Evolutionary conservation across 2,329 filamentous ascomycete genomes (phyloP).

Genomic region (Monosporascus sp.): DNA sequence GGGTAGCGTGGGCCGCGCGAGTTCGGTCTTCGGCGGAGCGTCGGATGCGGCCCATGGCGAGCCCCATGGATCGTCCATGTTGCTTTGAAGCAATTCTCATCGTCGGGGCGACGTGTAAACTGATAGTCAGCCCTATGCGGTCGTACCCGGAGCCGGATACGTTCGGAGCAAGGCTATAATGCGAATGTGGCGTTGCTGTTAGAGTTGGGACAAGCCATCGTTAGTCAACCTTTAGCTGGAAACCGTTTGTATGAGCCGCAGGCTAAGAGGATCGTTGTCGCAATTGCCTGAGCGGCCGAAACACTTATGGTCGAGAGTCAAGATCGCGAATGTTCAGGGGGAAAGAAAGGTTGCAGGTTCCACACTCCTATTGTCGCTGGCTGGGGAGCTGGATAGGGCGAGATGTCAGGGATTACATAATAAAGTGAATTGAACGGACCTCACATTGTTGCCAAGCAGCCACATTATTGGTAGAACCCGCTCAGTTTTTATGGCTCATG

Average conservation of each 20-base stretch:
- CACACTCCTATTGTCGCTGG: neutral
- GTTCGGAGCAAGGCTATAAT: neutral
- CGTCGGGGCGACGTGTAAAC: slow-evolving; percentile 12
- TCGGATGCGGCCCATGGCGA: slow-evolving; percentile 51
- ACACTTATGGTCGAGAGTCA: slow-evolving; percentile 2
- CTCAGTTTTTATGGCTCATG: neutral
- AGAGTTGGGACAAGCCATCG: neutral
- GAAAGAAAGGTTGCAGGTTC: slow-evolving; percentile 1
- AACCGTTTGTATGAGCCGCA: neutral
- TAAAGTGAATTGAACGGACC: neutral
- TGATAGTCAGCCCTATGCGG: no score
- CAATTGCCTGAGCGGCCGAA: slow-evolving; percentile 5
- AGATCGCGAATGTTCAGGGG: slow-evolving; percentile 10
- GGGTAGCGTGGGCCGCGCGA: slow-evolving; percentile 23
- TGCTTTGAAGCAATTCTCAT: slow-evolving; percentile 27
- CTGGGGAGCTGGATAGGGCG: slow-evolving; percentile 6
- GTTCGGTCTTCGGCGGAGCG: slow-evolving; percentile 26
- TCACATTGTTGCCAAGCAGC: no score
- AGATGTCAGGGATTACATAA: neutral
- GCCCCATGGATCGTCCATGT: slow-evolving; percentile 60
- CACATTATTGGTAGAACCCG: no score
- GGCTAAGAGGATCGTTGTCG: slow-evolving; percentile 8
- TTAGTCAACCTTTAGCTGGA: neutral
- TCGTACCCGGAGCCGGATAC: neutral
- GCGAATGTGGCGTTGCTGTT: neutral